Conservation (phyloP, 805 yeast species). For the Metschnikowia chrysomelidarum region DNA sequence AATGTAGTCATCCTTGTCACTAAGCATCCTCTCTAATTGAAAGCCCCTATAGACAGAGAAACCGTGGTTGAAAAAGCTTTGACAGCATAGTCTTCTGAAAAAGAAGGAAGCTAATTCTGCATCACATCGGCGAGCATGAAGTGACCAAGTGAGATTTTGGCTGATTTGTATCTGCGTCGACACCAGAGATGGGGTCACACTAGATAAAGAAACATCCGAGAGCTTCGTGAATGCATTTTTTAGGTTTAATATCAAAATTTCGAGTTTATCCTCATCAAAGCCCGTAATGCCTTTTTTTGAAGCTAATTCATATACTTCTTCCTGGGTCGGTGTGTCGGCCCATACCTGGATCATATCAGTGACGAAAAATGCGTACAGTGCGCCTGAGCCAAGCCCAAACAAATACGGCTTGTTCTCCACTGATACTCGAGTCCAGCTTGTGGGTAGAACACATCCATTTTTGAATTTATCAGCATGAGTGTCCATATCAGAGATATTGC, state of each 20-base stretch:
- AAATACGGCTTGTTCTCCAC: slow-evolving; percentile 9
- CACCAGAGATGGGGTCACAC: not conserved
- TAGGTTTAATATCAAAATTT: slow-evolving; percentile 18
- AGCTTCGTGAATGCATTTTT: slow-evolving; percentile 3
- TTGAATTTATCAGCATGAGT: slow-evolving; percentile 9
- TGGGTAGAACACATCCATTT: slow-evolving; percentile 6
- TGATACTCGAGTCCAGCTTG: slow-evolving; percentile 11
- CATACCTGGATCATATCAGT: slow-evolving; percentile 30
- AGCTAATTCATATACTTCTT: slow-evolving; percentile 20
- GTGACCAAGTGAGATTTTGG: slow-evolving; percentile 24
- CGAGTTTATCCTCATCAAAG: slow-evolving; percentile 18
- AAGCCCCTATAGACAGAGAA: slow-evolving; percentile 20
- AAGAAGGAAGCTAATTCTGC: slow-evolving; percentile 12
- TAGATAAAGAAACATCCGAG: slow-evolving; percentile 2
- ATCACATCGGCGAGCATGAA: slow-evolving; percentile 15
- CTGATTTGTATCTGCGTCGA: slow-evolving; percentile 7
- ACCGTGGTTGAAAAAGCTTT: slow-evolving; percentile 23
- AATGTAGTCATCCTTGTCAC: slow-evolving; percentile 31
- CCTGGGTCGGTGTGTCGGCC: slow-evolving; percentile 21
- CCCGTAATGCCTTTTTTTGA: slow-evolving; percentile 29
- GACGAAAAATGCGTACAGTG: slow-evolving; percentile 25
- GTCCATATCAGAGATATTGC: slow-evolving; percentile 11
- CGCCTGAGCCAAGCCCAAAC: slow-evolving; percentile 13
- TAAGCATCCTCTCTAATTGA: slow-evolving; percentile 22
- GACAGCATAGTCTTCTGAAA: slow-evolving; percentile 21